A percentile compares a stretch with the other conserved stretches of the same genome.
Conservation (phyloP, 2,329 filamentous ascomycete genomes). For the Basipetospora chlamydospora region DNA sequence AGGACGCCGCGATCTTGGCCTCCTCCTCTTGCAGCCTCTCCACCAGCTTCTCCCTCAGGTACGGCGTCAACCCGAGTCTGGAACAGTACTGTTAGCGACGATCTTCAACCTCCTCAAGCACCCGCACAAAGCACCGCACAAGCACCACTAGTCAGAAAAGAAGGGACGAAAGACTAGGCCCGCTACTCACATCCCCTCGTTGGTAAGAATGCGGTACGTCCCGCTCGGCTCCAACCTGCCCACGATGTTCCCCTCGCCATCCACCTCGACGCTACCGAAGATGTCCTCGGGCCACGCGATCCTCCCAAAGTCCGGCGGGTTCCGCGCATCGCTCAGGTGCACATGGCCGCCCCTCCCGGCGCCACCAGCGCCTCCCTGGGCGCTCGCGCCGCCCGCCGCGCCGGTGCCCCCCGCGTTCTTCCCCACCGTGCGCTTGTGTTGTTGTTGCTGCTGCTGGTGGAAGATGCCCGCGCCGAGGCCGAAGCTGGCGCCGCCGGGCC, state of each 20-base stretch:
- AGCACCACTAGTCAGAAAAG: neutral
- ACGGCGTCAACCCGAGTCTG: slow-evolving; percentile 39
- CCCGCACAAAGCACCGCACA: no score
- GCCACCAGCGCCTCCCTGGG: slow-evolving; percentile 47
- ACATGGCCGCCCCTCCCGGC: slow-evolving; percentile 47
- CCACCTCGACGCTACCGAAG: slow-evolving; percentile 51
- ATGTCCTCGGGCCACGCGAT: slow-evolving; percentile 60
- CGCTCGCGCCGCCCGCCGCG: slow-evolving; percentile 40
- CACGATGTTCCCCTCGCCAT: slow-evolving; percentile 39
- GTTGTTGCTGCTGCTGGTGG: slow-evolving; percentile 9
- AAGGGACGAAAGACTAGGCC: neutral
- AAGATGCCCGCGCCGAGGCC: slow-evolving; percentile 38
- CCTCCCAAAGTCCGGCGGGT: slow-evolving; percentile 50
- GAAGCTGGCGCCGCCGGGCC: slow-evolving; percentile 37
- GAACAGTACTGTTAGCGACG: slow-evolving; percentile 12
- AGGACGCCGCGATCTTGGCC: slow-evolving; percentile 11
- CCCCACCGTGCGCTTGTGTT: slow-evolving; percentile 1
- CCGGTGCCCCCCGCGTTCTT: slow-evolving; percentile 10
- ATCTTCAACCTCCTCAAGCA: no score
- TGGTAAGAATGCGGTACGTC: slow-evolving; percentile 49
- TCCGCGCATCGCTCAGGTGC: slow-evolving; percentile 49
- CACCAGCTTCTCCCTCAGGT: slow-evolving; percentile 34
- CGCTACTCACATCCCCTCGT: slow-evolving; percentile 49
- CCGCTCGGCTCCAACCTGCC: slow-evolving; percentile 45
- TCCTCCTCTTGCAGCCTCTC: slow-evolving; percentile 35